phyloP scores from a whole-genome alignment of 2,329 filamentous ascomycete species.

The Colletotrichum musicola region DNA sequence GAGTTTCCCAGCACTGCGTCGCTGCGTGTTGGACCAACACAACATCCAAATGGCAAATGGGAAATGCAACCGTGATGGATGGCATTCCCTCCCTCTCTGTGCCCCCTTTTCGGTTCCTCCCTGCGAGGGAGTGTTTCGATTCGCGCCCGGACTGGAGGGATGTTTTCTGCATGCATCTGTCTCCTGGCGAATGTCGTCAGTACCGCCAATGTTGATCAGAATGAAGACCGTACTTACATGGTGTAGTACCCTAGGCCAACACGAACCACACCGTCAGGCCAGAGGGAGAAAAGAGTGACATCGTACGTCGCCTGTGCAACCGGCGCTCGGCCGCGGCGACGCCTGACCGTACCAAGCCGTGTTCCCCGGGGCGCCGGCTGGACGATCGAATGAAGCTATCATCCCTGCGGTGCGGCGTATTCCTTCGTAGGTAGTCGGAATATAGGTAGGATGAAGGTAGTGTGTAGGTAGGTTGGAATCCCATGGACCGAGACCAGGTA shows the following conservation, averaged over 20 bases:
- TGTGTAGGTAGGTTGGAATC: too few relatives aligned
- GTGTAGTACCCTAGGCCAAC: not conserved
- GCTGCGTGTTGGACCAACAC: not conserved
- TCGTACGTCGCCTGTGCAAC: slow-evolving; percentile 13
- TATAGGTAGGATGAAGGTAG: too few relatives aligned
- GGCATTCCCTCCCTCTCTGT: too few relatives aligned
- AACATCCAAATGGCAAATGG: not conserved
- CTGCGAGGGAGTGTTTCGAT: slow-evolving; percentile 4
- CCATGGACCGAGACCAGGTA: slow-evolving; percentile 5
- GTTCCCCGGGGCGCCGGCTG: slow-evolving; percentile 29
- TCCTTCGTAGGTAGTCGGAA: too few relatives aligned
- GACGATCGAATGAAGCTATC: slow-evolving; percentile 20
- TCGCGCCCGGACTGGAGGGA: not conserved
- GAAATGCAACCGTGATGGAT: too few relatives aligned
- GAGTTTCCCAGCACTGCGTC: not conserved
- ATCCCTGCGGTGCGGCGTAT: slow-evolving; percentile 16
- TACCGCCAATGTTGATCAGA: not conserved
- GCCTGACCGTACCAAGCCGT: slow-evolving; percentile 23
- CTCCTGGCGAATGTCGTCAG: not conserved
- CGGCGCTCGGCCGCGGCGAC: slow-evolving; percentile 3
- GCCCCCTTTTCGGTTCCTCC: too few relatives aligned
- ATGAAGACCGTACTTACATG: not conserved
- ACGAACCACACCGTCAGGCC: slow-evolving; percentile 25
- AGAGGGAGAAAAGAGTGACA: not conserved
- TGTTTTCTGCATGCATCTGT: not conserved